A percentile compares a stretch with the other conserved stretches of the same genome.
Evolutionary conservation across 2,329 filamentous ascomycete species (phyloP).

Genomic region (Blumeria graminis): DNA sequence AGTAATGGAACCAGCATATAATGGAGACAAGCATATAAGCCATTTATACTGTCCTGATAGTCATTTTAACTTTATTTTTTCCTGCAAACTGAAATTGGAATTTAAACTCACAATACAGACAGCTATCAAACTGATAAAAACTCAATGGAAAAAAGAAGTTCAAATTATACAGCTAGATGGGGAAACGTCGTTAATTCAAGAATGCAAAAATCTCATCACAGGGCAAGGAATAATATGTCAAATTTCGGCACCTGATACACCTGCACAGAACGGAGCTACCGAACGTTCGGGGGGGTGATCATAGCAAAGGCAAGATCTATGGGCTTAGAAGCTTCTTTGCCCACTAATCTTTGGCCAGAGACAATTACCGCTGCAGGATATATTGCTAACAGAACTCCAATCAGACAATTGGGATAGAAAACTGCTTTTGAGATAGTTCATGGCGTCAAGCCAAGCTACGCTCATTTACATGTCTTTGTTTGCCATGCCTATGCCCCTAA

Average conservation of each 20-base stretch:
- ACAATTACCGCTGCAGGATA: neutral
- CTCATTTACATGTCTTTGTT: neutral
- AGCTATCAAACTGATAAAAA: neutral
- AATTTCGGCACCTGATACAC: neutral
- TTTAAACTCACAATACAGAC: neutral
- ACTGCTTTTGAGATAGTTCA: neutral
- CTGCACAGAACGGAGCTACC: neutral
- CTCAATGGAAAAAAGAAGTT: neutral
- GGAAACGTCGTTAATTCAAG: neutral
- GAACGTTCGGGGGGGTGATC: neutral
- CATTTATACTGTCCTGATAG: neutral
- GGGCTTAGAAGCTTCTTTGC: neutral
- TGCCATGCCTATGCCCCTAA: neutral
- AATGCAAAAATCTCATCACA: neutral
- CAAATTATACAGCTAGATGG: neutral
- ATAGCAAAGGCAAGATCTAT: neutral
- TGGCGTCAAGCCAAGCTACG: neutral
- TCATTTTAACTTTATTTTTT: neutral
- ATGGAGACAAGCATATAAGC: neutral
- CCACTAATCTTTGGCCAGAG: constrained; percentile 1
- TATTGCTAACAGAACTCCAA: neutral
- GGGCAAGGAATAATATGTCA: neutral
- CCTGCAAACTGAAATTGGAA: neutral
- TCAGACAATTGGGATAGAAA: constrained; percentile 1
- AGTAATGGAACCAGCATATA: neutral